Conservation (phyloP, 257 asterid genomes). For the Ophiorrhiza pumila region DNA sequence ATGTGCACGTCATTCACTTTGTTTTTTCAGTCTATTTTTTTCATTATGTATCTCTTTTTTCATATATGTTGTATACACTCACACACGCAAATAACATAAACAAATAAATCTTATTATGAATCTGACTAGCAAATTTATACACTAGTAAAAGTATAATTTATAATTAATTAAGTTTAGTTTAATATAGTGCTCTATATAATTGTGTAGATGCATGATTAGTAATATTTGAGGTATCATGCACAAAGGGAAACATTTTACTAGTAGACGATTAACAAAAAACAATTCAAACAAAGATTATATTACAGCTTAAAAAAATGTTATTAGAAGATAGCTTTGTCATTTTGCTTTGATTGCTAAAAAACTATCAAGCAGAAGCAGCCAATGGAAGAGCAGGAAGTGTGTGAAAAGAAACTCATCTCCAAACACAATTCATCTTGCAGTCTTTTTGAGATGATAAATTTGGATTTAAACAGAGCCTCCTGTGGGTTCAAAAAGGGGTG, state of each 20-base stretch:
- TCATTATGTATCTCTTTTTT: no score
- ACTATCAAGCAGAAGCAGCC: conserved; percentile 38
- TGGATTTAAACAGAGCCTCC: conserved; percentile 31
- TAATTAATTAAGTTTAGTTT: no score
- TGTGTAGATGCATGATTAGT: conserved; percentile 9
- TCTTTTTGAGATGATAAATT: conserved; percentile 55
- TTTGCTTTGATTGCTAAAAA: conserved; percentile 37
- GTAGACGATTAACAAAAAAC: conserved; percentile 34
- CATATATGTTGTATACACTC: no score
- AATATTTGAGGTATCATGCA: conserved; percentile 12
- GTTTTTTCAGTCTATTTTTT: no score
- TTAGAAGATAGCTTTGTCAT: conserved; percentile 64
- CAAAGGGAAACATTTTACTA: neutral
- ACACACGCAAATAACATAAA: no score
- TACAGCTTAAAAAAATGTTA: conserved; percentile 23
- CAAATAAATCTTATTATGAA: no score
- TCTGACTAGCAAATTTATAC: no score
- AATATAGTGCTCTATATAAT: no score
- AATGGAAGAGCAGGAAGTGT: conserved; percentile 32
- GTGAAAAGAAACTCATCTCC: conserved; percentile 47
- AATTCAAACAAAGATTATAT: conserved; percentile 37
- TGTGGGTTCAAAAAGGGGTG: conserved; percentile 21
- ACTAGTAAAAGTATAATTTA: no score
- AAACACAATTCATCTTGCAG: conserved; percentile 31
- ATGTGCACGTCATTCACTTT: no score